Conservation (phyloP, 768 basidiomycete genomes). For the Podaxis mareebaensis region DNA sequence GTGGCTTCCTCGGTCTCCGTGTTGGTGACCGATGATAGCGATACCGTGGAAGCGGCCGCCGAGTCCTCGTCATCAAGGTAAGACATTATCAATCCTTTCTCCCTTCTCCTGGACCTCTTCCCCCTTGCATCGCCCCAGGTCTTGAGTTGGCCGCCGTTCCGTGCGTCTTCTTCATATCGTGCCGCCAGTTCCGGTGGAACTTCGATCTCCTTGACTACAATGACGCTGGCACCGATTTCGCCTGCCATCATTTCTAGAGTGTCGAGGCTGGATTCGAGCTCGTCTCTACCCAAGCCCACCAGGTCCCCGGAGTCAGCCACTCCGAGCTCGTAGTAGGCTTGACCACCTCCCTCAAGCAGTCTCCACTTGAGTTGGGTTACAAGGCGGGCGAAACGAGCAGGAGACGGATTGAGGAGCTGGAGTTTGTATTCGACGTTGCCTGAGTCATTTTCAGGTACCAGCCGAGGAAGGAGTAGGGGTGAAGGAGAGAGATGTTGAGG, state of each 20-base stretch:
- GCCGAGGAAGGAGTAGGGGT: slow-evolving; percentile 42
- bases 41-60: slow-evolving; percentile 18
- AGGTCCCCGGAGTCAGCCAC: slow-evolving; percentile 89
- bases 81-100: slow-evolving; percentile 33
- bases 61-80: slow-evolving; percentile 24
- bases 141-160: neutral
- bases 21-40: slow-evolving; percentile 21
- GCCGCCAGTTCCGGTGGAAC: slow-evolving; percentile 58
- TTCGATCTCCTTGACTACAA: slow-evolving; percentile 87
- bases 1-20: slow-evolving; percentile 42
- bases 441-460: slow-evolving; percentile 78
- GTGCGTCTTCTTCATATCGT: slow-evolving; percentile 10
- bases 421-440: slow-evolving; percentile 96
- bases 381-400: slow-evolving; percentile 75
- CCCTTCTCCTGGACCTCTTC: slow-evolving; percentile 39
- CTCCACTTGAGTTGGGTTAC: slow-evolving; percentile 98
- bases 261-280: slow-evolving; percentile 80
- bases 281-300: slow-evolving; percentile 70
- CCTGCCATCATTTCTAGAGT: slow-evolving; percentile 94
- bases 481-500: slow-evolving; percentile 7
- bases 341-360: slow-evolving; percentile 79
- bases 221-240: slow-evolving; percentile 90
- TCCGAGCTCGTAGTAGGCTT: slow-evolving; percentile 80
- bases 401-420: slow-evolving; percentile 78
- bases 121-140: slow-evolving; percentile 31